Conservation (phyloP, 1,284 basidiomycete species). For the Rhizopogon parksii region DNA sequence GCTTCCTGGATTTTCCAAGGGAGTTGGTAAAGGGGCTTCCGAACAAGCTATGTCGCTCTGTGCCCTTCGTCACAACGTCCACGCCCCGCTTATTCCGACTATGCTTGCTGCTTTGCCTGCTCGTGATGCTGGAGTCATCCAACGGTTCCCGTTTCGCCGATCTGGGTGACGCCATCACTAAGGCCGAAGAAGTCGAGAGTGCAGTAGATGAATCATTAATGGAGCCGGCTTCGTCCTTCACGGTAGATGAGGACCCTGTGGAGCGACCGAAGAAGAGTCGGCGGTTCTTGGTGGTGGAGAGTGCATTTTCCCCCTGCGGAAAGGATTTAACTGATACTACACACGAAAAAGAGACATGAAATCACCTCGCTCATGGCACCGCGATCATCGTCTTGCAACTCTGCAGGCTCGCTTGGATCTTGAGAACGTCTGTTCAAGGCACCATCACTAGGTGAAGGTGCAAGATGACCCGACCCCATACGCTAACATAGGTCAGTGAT, state of each 20-base stretch:
- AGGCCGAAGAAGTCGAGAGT: conserved; percentile 14
- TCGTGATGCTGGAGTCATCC: conserved; percentile 21
- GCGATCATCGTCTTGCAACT: conserved; percentile 37
- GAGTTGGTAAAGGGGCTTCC: conserved; percentile 51
- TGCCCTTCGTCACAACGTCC: conserved; percentile 40
- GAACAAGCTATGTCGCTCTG: conserved; percentile 73
- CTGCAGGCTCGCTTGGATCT: conserved; percentile 28
- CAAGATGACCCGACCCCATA: conserved; percentile 37
- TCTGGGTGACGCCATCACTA: conserved; percentile 14
- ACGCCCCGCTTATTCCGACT: conserved; percentile 42
- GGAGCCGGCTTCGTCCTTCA: conserved; percentile 25
- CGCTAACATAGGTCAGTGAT: neutral
- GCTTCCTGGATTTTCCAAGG: conserved; percentile 68
- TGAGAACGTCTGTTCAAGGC: conserved; percentile 40
- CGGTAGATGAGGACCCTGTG: conserved; percentile 35
- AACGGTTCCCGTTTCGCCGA: conserved; percentile 19
- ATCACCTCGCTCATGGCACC: conserved; percentile 63
- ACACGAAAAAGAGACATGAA: conserved; percentile 8
- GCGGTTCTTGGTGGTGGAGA: conserved; percentile 29
- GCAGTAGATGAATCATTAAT: conserved; percentile 24
- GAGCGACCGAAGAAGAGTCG: conserved; percentile 58
- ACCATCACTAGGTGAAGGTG: conserved; percentile 55
- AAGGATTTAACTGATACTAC: conserved; percentile 7
- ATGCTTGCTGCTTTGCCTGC: conserved; percentile 28
- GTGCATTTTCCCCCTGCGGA: conserved; percentile 41